Evolutionary conservation across 2,329 filamentous ascomycete species (phyloP), one percentile per base, ranked within the genome.

Genomic region (Stagonosporopsis rhizophila): DNA sequence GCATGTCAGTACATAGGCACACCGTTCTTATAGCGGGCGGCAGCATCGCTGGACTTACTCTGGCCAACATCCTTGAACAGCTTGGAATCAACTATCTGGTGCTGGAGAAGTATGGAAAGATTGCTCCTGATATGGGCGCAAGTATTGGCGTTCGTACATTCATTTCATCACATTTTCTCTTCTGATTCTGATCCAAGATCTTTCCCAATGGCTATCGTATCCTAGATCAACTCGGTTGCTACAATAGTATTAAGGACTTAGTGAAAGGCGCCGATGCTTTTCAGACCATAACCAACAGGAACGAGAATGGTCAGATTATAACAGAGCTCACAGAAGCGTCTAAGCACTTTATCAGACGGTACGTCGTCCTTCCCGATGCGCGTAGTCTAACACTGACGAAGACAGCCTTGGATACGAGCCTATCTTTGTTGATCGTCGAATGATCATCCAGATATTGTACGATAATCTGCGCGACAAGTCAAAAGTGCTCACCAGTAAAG

Each of bases 161-260:
- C 30, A 15, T 5, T 32, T 6, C 30, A 2, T 5, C 14, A 4
- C 14, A 32, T 32, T n/a, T 32, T 15, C 30, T 32, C 30, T 32
- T 15, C 30, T 32, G 30, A 32, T 8, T 32, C 5, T 5, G 30
- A 32, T 6, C 27, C 30, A 32, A 32, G 30, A 32, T 32, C 12
- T 55, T 60, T 7, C 60, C 62, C 4, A 61, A 60, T 23, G 60
- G 62, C 1, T 44, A 40, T 4, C 44, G 59, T 4, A 60, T 68
- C 6, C 19, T 68, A 8, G 64, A 67, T 41, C 62, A 68, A 30
- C 40, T 67, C 4, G 64, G 59, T 8, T 58, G 40, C 22, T 56
- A 44, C 19, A 34, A 53, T 1, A 15, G 11, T 3, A 50, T 61
- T n/a, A 44, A 19, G 17, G 41, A 20, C 14, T n/a, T 42, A 5